A percentile compares a stretch with the other conserved stretches of the same genome.
These are phyloP conservation scores for Trichoderma pleuroti DNA, from an alignment of 2,329 filamentous ascomycete genomes.

Conservation along the genomic window DNA sequence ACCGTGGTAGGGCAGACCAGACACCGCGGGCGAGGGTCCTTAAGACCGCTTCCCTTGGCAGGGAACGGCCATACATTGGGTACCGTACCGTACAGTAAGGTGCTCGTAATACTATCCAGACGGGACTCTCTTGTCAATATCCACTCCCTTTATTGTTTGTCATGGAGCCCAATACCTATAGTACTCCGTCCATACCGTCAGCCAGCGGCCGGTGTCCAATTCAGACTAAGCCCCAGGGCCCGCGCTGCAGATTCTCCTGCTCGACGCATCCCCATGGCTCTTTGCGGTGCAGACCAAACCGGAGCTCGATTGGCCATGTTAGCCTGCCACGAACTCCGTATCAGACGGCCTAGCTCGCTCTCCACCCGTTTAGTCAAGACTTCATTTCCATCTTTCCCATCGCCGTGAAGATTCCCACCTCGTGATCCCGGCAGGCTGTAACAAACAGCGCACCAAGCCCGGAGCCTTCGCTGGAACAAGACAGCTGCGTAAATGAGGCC, in stretches of 20 bases:
- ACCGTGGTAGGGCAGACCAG: background rate
- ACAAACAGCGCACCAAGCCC: slow-evolving; percentile 14
- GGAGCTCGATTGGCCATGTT: background rate
- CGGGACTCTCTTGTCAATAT: background rate
- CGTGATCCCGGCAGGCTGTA: slow-evolving; percentile 14
- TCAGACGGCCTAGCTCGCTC: slow-evolving; percentile 7
- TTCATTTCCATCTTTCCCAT: slow-evolving; percentile 4
- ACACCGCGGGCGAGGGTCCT: background rate
- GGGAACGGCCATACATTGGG: background rate
- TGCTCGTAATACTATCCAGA: background rate
- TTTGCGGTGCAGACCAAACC: background rate
- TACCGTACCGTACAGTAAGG: background rate
- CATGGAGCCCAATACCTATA: background rate
- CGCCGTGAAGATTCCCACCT: slow-evolving; percentile 2
- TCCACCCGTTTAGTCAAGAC: slow-evolving; percentile 7
- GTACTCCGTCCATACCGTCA: background rate
- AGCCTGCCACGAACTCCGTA: slow-evolving; percentile 8
- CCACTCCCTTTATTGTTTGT: slow-evolving; percentile 11
- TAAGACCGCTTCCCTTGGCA: slow-evolving; percentile 12
- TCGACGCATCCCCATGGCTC: background rate
- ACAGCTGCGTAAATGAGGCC: slow-evolving; percentile 18
- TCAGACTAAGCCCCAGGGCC: background rate
- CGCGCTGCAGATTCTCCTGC: background rate
- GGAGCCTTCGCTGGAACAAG: slow-evolving; percentile 13
- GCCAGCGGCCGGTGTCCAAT: slow-evolving; percentile 11